Evolutionary conservation across 495 filamentous ascomycete species (phyloP).

Genomic region (Penicillium pulvis): DNA sequence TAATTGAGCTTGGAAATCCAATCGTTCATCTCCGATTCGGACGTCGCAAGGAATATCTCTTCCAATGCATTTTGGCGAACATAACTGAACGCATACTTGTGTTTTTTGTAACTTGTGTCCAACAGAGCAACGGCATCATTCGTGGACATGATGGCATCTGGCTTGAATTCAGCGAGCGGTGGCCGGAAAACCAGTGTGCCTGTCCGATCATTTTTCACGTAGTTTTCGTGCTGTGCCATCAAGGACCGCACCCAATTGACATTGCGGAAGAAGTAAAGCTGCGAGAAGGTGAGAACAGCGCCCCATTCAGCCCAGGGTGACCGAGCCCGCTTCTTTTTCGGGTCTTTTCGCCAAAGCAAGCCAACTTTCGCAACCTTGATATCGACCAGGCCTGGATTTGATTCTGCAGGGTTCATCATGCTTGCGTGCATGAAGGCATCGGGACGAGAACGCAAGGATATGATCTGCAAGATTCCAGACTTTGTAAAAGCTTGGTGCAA

Average conservation of each 20-base stretch:
- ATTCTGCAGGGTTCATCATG: slow-evolving; percentile 79
- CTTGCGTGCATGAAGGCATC: slow-evolving; percentile 93
- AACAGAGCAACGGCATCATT: slow-evolving; percentile 87
- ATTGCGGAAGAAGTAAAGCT: slow-evolving; percentile 96
- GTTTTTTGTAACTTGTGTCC: slow-evolving; percentile 87
- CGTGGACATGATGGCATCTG: slow-evolving; percentile 88
- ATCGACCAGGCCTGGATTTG: slow-evolving; percentile 91
- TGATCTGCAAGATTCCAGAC: slow-evolving; percentile 88
- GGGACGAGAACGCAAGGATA: slow-evolving; percentile 87
- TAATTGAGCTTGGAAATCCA: slow-evolving; percentile 98
- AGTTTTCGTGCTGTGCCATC: slow-evolving; percentile 80
- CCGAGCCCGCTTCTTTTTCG: slow-evolving; percentile 89
- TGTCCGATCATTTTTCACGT: slow-evolving; percentile 59
- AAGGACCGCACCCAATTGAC: slow-evolving; percentile 87
- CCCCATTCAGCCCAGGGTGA: slow-evolving; percentile 99
- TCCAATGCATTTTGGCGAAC: slow-evolving; percentile 87
- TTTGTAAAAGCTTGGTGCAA: slow-evolving; percentile 87
- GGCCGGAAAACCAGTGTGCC: slow-evolving; percentile 82
- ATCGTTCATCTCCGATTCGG: slow-evolving; percentile 90
- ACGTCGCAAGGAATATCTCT: slow-evolving; percentile 87
- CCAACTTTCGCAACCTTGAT: slow-evolving; percentile 98
- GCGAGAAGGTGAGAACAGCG: slow-evolving; percentile 88
- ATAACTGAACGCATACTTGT: slow-evolving; percentile 93
- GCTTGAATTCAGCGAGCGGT: slow-evolving; percentile 87
- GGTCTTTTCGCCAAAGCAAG: slow-evolving; percentile 91